Evolutionary conservation across 2,329 filamentous ascomycete species (phyloP).

Genomic region (Trematosphaeria pertusa): DNA sequence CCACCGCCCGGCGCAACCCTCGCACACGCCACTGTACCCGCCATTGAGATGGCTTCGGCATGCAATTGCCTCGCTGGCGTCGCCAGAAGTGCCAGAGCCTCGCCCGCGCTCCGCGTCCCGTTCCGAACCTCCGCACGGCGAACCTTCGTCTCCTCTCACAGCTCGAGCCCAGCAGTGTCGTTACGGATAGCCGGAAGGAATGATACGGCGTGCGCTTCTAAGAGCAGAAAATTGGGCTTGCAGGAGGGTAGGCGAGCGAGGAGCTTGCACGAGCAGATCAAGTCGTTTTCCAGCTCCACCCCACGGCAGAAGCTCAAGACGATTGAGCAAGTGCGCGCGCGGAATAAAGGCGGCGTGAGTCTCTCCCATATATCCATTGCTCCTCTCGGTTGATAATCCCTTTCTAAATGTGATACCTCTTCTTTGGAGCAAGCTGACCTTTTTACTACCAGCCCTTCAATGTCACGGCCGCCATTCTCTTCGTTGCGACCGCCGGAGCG

Average conservation of each 20-base stretch:
- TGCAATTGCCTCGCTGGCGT: slow-evolving; percentile 32
- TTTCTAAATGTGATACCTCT: too few species aligned
- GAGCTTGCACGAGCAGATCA: slow-evolving; percentile 18
- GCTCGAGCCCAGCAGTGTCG: slow-evolving; percentile 18
- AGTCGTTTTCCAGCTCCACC: slow-evolving; percentile 38
- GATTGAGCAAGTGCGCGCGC: slow-evolving; percentile 43
- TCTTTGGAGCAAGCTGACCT: slow-evolving; percentile 16
- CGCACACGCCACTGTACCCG: neutral
- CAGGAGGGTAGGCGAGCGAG: slow-evolving; percentile 4
- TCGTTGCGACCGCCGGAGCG: slow-evolving; percentile 77
- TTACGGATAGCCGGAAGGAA: slow-evolving; percentile 15
- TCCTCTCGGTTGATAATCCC: too few species aligned
- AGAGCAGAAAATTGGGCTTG: slow-evolving; percentile 11
- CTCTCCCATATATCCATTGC: neutral
- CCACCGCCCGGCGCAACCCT: slow-evolving; percentile 1
- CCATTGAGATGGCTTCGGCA: slow-evolving; percentile 35
- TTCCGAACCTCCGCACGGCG: slow-evolving; percentile 26
- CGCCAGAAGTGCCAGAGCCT: slow-evolving; percentile 18
- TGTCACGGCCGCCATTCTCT: slow-evolving; percentile 86
- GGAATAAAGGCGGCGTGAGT: slow-evolving; percentile 46
- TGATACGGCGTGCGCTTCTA: slow-evolving; percentile 22
- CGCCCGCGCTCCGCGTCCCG: slow-evolving; percentile 19
- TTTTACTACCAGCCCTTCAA: slow-evolving; percentile 77
- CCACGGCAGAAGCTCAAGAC: slow-evolving; percentile 42
- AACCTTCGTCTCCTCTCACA: slow-evolving; percentile 31